Percentiles rank a stretch among this genome's conserved stretches.
These are phyloP conservation scores for Naegleria gruberi DNA, from an alignment of 208 protist genomes.

Conservation along the genomic window DNA sequence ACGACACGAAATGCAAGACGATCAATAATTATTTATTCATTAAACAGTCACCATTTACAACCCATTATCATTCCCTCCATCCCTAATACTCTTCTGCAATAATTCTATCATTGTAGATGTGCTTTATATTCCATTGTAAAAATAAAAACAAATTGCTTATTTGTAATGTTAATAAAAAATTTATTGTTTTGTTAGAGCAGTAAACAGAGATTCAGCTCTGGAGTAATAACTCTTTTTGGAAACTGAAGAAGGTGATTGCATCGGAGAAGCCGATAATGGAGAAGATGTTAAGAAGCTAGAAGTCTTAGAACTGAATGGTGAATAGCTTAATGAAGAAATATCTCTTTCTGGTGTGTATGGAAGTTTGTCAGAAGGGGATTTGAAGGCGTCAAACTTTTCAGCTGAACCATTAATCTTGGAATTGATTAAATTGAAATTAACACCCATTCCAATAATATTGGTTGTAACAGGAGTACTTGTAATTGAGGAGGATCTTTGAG, in stretches of 20 bases:
- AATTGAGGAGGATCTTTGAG: not conserved
- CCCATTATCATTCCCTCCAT: not conserved
- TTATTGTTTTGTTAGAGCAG: not conserved
- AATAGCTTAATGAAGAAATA: not conserved
- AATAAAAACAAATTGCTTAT: not conserved
- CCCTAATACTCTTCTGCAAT: not conserved
- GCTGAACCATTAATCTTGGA: not conserved
- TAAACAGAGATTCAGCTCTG: not conserved
- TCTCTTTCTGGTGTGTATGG: not conserved
- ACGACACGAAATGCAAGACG: not conserved
- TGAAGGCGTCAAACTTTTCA: not conserved
- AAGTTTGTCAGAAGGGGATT: not conserved
- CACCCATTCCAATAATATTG: not conserved
- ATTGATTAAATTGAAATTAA: not conserved
- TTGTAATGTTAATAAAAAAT: too few relatives aligned
- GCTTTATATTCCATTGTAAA: too few relatives aligned
- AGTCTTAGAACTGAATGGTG: not conserved
- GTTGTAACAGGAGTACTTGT: not conserved
- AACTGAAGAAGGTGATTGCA: not conserved
- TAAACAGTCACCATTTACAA: not conserved
- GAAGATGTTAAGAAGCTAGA: not conserved
- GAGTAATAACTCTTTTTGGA: not conserved
- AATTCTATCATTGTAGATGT: too few relatives aligned
- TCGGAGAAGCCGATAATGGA: not conserved
- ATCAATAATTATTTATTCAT: not conserved